A percentile compares a stretch with the other conserved stretches of the same genome.
Conservation (phyloP, 164 flowering plant species). For the Vitis amurensis region DNA sequence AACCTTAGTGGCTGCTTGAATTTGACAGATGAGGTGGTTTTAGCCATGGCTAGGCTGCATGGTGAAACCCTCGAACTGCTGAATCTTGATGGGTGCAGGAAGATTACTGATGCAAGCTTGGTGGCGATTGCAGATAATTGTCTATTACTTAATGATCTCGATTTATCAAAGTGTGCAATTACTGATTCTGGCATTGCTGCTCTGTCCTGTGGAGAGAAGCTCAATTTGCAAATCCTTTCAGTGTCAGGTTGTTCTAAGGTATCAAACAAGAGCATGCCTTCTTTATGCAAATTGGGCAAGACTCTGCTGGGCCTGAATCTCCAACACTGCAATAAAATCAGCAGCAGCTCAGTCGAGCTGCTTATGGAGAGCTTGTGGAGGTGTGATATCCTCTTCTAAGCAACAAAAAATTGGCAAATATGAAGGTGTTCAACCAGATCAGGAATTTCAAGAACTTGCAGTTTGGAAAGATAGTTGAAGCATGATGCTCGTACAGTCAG, state of each 20-base stretch:
- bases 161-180: slow-evolving; percentile 48
- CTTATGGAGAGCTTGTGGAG: slow-evolving; percentile 56
- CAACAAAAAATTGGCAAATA: neutral
- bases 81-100: slow-evolving; percentile 56
- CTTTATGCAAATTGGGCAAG: slow-evolving; percentile 45
- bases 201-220: slow-evolving; percentile 36
- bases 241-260: slow-evolving; percentile 55
- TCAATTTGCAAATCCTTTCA: slow-evolving; percentile 51
- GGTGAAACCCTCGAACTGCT: slow-evolving; percentile 52
- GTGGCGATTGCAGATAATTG: slow-evolving; percentile 44
- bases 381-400: slow-evolving; percentile 58
- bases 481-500: slow-evolving; percentile 12
- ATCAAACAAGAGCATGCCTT: slow-evolving; percentile 47
- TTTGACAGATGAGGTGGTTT: slow-evolving; percentile 45
- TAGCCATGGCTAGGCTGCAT: slow-evolving; percentile 38
- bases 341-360: slow-evolving; percentile 40
- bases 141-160: slow-evolving; percentile 48
- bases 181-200: slow-evolving; percentile 48
- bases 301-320: slow-evolving; percentile 74
- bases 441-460: neutral
- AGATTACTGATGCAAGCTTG: slow-evolving; percentile 55
- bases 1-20: slow-evolving; percentile 54
- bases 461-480: slow-evolving; percentile 5
- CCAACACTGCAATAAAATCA: slow-evolving; percentile 57
- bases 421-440: neutral